phyloP scores from a whole-genome alignment of 257 asterid species.

The Avicennia marina region DNA sequence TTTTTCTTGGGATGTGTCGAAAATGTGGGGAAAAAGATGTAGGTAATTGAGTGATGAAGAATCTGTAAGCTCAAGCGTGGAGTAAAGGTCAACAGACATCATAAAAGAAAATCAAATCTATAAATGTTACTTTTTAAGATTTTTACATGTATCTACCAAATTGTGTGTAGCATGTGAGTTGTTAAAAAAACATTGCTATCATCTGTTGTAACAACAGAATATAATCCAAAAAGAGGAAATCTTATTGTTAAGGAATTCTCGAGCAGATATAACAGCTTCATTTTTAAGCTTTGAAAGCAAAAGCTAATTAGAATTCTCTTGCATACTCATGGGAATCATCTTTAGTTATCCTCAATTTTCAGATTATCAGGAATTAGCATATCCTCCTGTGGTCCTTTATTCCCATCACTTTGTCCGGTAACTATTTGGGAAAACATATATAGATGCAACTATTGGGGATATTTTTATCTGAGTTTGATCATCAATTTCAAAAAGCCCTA shows the following conservation, averaged over 20 bases:
- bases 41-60: too few species aligned
- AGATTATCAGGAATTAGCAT: constrained; percentile 12
- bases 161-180: not conserved
- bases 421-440: too few species aligned
- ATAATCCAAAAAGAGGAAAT: not conserved
- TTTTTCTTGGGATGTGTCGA: too few species aligned
- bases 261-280: not conserved
- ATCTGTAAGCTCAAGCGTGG: too few species aligned
- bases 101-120: not conserved
- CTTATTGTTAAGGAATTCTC: not conserved
- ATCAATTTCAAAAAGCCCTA: too few species aligned
- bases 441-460: too few species aligned
- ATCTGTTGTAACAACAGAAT: not conserved
- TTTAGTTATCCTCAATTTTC: constrained; percentile 10
- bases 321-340: constrained; percentile 3
- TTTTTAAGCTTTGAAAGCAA: constrained; percentile 12
- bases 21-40: too few species aligned
- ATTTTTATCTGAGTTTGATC: too few species aligned
- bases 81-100: too few species aligned
- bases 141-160: not conserved
- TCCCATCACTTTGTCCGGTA: not conserved
- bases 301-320: not conserved
- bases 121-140: not conserved
- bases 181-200: not conserved
- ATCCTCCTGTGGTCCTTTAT: not conserved